These are phyloP conservation scores for Diplodia mutila DNA, from an alignment of 2,329 filamentous ascomycete species.

Conservation along the genomic window DNA sequence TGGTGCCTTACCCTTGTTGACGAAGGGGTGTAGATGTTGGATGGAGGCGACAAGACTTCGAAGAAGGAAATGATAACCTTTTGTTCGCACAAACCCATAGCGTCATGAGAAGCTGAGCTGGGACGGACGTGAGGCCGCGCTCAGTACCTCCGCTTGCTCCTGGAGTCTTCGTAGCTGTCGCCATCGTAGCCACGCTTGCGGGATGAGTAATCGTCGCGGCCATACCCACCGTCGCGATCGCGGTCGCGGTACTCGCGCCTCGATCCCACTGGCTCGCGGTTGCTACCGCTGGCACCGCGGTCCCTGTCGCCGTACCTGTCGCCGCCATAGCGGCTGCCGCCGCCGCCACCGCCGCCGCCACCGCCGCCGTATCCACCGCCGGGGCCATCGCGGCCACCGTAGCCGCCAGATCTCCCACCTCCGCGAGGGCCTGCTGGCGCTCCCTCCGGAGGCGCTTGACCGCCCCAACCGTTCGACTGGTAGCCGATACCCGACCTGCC, in stretches of 20 bases:
- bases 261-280: conserved; percentile 80
- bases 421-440: conserved; percentile 54
- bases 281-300: conserved; percentile 68
- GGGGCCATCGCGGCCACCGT: conserved; percentile 28
- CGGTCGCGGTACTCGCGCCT: conserved; percentile 60
- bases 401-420: conserved; percentile 39
- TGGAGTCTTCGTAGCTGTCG: conserved; percentile 76
- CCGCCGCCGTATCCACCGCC: conserved; percentile 45
- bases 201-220: conserved; percentile 50
- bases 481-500: conserved; percentile 53
- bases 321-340: conserved; percentile 50
- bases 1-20: conserved; percentile 26
- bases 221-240: conserved; percentile 26
- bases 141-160: conserved; percentile 61
- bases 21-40: conserved; percentile 13
- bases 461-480: conserved; percentile 47
- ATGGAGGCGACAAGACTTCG: conserved; percentile 8
- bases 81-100: conserved; percentile 25
- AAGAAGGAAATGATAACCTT: conserved; percentile 26
- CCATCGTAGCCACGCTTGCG: conserved; percentile 69
- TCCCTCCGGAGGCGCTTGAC: conserved; percentile 46
- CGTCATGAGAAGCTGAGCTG: conserved; percentile 14
- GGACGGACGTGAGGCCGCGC: not conserved
- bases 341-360: conserved; percentile 42
- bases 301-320: conserved; percentile 32